phyloP scores from a whole-genome alignment of 179 eudicot species.

The Silene vulgaris region DNA sequence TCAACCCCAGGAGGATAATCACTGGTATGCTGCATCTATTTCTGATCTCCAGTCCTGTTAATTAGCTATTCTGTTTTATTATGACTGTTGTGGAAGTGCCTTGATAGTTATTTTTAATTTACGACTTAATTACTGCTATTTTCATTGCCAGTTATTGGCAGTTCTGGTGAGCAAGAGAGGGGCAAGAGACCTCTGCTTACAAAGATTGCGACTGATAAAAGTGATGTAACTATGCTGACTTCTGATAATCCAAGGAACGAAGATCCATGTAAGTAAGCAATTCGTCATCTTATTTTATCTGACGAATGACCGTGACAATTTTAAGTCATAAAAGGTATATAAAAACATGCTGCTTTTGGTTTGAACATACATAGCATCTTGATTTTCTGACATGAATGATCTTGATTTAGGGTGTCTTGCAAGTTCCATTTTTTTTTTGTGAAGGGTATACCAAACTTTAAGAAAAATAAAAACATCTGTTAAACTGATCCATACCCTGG shows the following conservation, averaged over 20 bases:
- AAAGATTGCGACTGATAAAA: conserved; percentile 88
- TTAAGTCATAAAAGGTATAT: not conserved
- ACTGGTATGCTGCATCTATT: conserved; percentile 50
- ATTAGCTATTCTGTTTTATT: not conserved
- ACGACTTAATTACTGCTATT: conserved; percentile 3
- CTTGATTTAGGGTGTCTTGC: not conserved
- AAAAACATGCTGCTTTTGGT: not conserved
- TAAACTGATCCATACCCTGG: not conserved
- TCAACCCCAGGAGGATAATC: conserved; percentile 71
- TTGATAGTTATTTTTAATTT: not conserved
- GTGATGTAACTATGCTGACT: conserved; percentile 89
- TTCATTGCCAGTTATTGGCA: conserved; percentile 63
- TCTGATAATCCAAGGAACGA: conserved; percentile 88
- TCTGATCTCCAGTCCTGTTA: not conserved
- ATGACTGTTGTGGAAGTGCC: not conserved
- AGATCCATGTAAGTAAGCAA: conserved; percentile 80
- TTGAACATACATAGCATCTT: not conserved
- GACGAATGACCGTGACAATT: not conserved
- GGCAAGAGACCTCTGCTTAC: conserved; percentile 95
- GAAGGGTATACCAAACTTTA: not conserved
- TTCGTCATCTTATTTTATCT: conserved; percentile 17
- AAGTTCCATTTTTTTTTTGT: not conserved
- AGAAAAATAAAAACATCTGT: not conserved
- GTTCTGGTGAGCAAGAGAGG: conserved; percentile 71
- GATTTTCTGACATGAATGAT: not conserved